These are phyloP conservation scores for Dendrobium catenatum DNA, from an alignment of 106 monocot species.

Conservation along the genomic window DNA sequence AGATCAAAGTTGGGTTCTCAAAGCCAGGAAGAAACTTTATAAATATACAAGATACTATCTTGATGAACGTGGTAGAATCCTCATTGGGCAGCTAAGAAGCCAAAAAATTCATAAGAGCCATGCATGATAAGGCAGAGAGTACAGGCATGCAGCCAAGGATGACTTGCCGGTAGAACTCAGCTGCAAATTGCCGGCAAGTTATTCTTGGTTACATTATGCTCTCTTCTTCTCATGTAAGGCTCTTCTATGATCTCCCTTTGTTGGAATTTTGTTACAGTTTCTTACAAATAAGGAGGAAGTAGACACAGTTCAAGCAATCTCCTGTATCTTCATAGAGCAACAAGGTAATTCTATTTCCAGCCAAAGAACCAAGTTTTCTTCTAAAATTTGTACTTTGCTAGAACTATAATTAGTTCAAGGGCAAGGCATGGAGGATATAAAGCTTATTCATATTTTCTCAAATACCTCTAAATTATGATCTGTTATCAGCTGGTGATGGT, in stretches of 20 bases:
- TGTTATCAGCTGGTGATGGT: too few species aligned
- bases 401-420: too few species aligned
- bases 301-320: too few species aligned
- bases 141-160: conserved; percentile 43
- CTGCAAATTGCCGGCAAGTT: conserved; percentile 23
- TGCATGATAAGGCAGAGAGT: conserved; percentile 23
- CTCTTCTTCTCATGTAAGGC: conserved; percentile 33
- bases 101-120: conserved; percentile 5
- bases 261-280: not conserved
- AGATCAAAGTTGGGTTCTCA: not conserved
- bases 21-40: not conserved
- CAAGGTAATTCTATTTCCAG: not conserved
- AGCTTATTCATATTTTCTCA: too few species aligned
- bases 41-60: not conserved
- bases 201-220: conserved; percentile 41
- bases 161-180: conserved; percentile 30
- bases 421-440: too few species aligned
- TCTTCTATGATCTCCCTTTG: not conserved
- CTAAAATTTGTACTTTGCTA: too few species aligned
- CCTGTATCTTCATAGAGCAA: not conserved
- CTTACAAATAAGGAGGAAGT: too few species aligned
- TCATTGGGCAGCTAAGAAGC: not conserved
- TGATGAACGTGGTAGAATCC: not conserved
- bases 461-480: too few species aligned
- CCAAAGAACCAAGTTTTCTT: not conserved